phyloP scores from a whole-genome alignment of 2,329 filamentous ascomycete genomes.

The Aspergillus tubingensis region DNA sequence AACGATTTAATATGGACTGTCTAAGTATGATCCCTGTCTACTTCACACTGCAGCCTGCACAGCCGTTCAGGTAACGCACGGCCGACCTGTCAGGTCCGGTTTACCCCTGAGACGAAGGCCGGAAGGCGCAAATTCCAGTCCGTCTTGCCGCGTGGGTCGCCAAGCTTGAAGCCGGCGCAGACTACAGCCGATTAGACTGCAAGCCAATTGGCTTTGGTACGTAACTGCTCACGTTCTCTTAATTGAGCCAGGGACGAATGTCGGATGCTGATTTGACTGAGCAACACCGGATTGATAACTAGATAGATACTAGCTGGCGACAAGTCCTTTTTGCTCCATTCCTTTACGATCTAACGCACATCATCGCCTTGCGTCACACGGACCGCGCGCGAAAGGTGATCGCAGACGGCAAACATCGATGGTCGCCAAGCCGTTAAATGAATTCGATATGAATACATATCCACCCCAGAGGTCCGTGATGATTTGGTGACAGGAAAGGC shows the following conservation, averaged over 20 bases:
- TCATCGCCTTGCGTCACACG: background rate
- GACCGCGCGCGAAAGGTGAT: background rate
- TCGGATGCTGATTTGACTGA: background rate
- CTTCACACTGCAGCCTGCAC: no score
- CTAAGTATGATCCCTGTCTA: no score
- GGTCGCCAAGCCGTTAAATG: background rate
- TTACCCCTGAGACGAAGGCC: slow-evolving; percentile 5
- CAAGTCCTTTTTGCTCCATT: background rate
- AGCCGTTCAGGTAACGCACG: background rate
- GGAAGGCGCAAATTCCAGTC: slow-evolving; percentile 11
- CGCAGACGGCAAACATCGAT: background rate
- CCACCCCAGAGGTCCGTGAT: background rate
- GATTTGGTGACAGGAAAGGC: background rate
- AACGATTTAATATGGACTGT: no score
- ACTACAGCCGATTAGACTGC: background rate
- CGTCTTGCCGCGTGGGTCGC: slow-evolving; percentile 14
- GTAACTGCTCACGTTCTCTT: slow-evolving; percentile 5
- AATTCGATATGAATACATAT: background rate
- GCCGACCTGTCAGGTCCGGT: slow-evolving; percentile 10
- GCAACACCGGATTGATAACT: background rate
- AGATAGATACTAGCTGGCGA: background rate
- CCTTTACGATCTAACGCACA: background rate
- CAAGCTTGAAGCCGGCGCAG: slow-evolving; percentile 9
- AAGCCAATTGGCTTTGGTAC: slow-evolving; percentile 1
- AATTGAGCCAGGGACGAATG: background rate